phyloP scores from a whole-genome alignment of 495 filamentous ascomycete species.

The Articulospora tetracladia region DNA sequence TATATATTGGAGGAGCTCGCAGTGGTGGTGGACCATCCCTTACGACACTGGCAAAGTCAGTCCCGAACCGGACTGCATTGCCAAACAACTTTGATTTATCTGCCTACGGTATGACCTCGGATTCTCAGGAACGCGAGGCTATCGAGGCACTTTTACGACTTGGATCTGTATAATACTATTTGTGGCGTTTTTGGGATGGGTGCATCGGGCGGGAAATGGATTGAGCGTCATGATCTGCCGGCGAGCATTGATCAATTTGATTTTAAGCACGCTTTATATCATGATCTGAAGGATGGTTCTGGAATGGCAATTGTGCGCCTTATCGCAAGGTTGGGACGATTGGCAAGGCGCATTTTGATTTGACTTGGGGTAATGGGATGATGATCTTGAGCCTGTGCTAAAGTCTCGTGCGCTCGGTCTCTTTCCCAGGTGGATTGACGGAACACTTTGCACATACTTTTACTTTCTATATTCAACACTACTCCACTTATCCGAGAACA shows the following conservation, averaged over 20 bases:
- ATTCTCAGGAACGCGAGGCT: conserved; percentile 76
- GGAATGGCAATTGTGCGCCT: conserved; percentile 8
- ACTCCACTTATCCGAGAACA: conserved; percentile 11
- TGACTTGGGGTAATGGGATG: conserved; percentile 6
- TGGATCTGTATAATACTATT: conserved; percentile 73
- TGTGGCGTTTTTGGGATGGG: conserved; percentile 24
- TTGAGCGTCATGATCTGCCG: conserved; percentile 28
- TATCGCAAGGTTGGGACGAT: conserved; percentile 18
- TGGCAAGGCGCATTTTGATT: conserved; percentile 15
- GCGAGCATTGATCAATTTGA: conserved; percentile 28
- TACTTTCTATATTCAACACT: conserved; percentile 18
- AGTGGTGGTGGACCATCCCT: conserved; percentile 42
- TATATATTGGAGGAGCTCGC: conserved; percentile 39
- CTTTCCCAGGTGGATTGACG: conserved; percentile 2
- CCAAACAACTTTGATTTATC: conserved; percentile 44
- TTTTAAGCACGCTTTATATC: conserved; percentile 21
- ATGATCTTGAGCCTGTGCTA: conserved; percentile 25
- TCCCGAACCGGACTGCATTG: conserved; percentile 39
- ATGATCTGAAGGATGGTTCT: conserved; percentile 23
- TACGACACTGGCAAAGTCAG: conserved; percentile 35
- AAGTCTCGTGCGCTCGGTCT: conserved; percentile 29
- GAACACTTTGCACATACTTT: conserved; percentile 3
- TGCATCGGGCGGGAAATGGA: conserved; percentile 17
- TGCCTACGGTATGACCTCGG: conserved; percentile 46
- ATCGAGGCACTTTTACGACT: conserved; percentile 80